Conservation (phyloP, 139 green algal genomes). For the Dunaliella primolecta region DNA sequence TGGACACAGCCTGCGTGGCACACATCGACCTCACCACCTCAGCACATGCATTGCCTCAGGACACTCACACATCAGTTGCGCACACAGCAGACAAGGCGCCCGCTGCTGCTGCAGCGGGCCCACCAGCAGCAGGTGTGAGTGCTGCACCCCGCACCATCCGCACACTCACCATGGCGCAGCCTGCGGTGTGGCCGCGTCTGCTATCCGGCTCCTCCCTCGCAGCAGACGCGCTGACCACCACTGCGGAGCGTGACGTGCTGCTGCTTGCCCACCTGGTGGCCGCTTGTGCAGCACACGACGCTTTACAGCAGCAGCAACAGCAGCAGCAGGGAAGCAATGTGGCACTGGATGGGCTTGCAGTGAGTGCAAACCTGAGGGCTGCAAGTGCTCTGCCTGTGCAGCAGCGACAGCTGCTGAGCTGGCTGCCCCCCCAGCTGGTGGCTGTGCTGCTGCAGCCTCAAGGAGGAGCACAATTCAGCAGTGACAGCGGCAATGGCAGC, state of each 20-base stretch:
- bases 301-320: not conserved
- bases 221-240: not conserved
- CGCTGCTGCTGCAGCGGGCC: not conserved
- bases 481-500: not conserved
- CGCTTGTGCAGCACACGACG: not conserved
- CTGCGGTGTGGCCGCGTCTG: constrained; percentile 7
- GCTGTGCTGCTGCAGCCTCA: constrained; percentile 1
- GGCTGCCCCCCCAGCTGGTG: not conserved
- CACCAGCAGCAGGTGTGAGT: not conserved
- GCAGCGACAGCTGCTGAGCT: constrained; percentile 13
- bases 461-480: not conserved
- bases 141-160: not conserved
- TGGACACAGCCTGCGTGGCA: not conserved
- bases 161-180: not conserved
- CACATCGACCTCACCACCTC: not conserved
- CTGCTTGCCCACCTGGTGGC: constrained; percentile 34
- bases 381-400: not conserved
- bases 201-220: constrained; percentile 17
- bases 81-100: not conserved
- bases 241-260: constrained; percentile 34
- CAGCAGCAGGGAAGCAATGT: not conserved
- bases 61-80: not conserved
- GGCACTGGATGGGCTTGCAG: not conserved
- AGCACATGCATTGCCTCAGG: not conserved
- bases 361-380: not conserved